Base-by-base conservation (phyloP, 768 basidiomycete genomes). In the Suillus discolor region DNA sequence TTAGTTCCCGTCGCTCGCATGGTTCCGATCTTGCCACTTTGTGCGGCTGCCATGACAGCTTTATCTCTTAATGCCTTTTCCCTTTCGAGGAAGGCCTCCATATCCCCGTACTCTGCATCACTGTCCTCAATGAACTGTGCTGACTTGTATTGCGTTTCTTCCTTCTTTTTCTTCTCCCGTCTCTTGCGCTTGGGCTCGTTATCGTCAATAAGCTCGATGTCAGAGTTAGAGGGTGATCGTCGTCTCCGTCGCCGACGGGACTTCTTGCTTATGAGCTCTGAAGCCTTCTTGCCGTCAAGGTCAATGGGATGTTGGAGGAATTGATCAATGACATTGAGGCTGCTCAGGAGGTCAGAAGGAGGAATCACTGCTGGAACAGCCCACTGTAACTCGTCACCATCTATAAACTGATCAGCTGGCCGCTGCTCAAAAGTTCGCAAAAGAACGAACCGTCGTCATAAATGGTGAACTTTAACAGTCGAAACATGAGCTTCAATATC, bases 81-180 rank as follows among this genome's bases (percentile, higher is more conserved):
- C 71, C 83, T 85, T 76, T 83, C 89, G 65, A 95, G 86, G 83
- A 97, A 97, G 6, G 82, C 86, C 60, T 91, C 89, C 76, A 94
- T 90, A 72, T 91, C 89, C 18, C 85, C 92, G 65, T 87, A 87
- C 75, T 94, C 93, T 63, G 82, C 89, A 71, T 97, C 96, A 67
- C 92, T 94, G 78, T 97, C 95, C 73, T 92, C 89, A 74, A 97
- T 95, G 74, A 96, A 93, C 75, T 93, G 90, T 12, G 93, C 94
- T 8, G 91, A 93, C 76, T 94, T 95, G 82, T 92, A 96, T 66
- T 81, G 81, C 79, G 88, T 84, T 74, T 86, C 85, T 74, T 92
- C 91, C 73, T 86, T 89, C 70, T 80, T 82, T 75, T 85, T 87
- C 75, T 82, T 87, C 64, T 78, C 79, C 71, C 78, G 69, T 79